Conservation (phyloP, 2,329 filamentous ascomycete genomes). For the Claviceps cyperi region DNA sequence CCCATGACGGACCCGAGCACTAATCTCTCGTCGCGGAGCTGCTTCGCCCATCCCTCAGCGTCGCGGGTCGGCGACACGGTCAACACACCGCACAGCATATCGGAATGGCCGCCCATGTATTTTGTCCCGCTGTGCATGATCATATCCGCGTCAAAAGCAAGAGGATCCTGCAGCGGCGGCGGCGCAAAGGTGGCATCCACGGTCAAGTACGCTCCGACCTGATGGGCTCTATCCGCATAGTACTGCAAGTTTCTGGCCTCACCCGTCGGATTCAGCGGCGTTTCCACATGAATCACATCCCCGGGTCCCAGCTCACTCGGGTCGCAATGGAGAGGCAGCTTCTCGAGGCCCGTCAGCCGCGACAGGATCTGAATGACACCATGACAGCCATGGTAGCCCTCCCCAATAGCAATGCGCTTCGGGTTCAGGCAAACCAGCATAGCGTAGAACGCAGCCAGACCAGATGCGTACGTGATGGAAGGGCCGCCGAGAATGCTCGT, state of each 20-base stretch:
- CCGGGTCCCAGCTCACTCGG: constrained; percentile 54
- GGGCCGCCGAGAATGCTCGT: constrained; percentile 56
- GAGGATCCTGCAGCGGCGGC: constrained; percentile 77
- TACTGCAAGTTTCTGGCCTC: constrained; percentile 57
- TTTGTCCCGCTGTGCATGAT: constrained; percentile 92
- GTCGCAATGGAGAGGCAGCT: constrained; percentile 56
- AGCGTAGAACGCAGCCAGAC: constrained; percentile 78
- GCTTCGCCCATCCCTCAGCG: constrained; percentile 33
- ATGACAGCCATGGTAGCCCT: constrained; percentile 88
- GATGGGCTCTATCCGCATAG: constrained; percentile 60
- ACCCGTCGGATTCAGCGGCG: constrained; percentile 82
- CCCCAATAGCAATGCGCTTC: constrained; percentile 64
- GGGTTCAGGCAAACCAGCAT: constrained; percentile 76
- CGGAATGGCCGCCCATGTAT: constrained; percentile 90
- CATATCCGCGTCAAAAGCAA: constrained; percentile 65
- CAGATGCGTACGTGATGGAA: constrained; percentile 65
- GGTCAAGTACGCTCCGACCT: constrained; percentile 57
- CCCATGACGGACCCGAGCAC: constrained; percentile 76
- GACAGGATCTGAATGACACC: constrained; percentile 62
- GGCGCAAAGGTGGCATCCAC: constrained; percentile 91
- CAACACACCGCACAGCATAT: constrained; percentile 80
- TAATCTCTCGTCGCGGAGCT: constrained; percentile 54
- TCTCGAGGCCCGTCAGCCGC: constrained; percentile 61
- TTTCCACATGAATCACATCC: constrained; percentile 84
- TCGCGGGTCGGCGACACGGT: constrained; percentile 40